Evolutionary conservation across 225 moss, liverwort and hornwort species (phyloP).

Genomic region (Marchantia polymorpha): DNA sequence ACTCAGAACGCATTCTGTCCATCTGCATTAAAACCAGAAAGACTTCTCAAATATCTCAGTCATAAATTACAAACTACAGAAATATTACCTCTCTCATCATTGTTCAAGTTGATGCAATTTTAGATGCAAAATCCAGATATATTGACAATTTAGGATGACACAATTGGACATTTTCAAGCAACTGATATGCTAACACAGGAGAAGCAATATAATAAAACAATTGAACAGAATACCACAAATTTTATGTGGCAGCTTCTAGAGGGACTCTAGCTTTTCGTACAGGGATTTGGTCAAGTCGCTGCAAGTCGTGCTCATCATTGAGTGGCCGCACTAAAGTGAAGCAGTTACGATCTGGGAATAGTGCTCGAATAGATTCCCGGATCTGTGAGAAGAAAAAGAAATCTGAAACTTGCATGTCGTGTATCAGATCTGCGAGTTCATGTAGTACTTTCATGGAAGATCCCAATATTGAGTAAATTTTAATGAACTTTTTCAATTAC

Average conservation of each 20-base stretch:
- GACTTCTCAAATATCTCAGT: neutral
- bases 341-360: constrained; percentile 88
- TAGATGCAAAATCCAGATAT: no score
- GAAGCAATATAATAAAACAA: no score
- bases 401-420: no score
- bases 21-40: constrained; percentile 43
- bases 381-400: constrained; percentile 43
- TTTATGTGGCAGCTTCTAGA: neutral
- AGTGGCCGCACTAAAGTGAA: constrained; percentile 86
- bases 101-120: neutral
- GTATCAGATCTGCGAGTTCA: no score
- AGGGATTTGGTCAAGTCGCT: constrained; percentile 74
- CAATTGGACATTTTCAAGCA: no score
- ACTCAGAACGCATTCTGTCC: constrained; percentile 87
- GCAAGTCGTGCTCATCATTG: constrained; percentile 82
- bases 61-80: no score
- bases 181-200: no score
- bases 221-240: neutral
- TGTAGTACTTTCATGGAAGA: no score
- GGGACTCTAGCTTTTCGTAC: constrained; percentile 33
- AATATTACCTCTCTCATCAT: neutral
- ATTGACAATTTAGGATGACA: no score
- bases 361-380: constrained; percentile 75
- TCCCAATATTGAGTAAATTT: no score
- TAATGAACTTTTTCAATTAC: no score